Evolutionary conservation across 164 flowering plant species (phyloP).

Genomic region (Magnolia officinalis): DNA sequence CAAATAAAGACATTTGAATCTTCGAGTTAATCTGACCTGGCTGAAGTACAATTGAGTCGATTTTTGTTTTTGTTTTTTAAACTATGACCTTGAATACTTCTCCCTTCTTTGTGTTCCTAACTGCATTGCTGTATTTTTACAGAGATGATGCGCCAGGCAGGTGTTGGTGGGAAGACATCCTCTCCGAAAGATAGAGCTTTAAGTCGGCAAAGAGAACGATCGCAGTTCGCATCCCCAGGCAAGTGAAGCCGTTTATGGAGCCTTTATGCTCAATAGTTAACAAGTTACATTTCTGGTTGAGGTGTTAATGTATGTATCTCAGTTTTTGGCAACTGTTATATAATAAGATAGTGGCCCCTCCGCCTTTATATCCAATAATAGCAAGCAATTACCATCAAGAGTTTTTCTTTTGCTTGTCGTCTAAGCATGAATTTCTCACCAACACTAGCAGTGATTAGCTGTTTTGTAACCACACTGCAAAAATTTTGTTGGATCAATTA

Average conservation of each 20-base stretch:
- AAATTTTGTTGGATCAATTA: too few species aligned
- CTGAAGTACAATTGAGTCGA: too few species aligned
- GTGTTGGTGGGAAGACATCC: conserved; percentile 38
- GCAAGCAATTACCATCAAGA: neutral
- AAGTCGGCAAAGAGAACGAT: conserved; percentile 32
- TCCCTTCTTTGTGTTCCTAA: neutral
- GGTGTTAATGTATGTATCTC: conserved; percentile 5
- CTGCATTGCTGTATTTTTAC: neutral
- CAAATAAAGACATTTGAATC: too few species aligned
- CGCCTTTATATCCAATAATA: neutral
- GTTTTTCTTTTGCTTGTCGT: neutral
- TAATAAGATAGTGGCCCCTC: neutral
- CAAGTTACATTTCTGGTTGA: neutral
- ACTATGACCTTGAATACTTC: too few species aligned
- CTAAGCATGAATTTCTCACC: neutral
- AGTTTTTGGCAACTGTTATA: neutral
- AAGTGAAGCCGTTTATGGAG: conserved; percentile 26
- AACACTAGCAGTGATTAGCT: too few species aligned
- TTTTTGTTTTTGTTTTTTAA: too few species aligned
- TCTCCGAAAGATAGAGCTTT: conserved; percentile 46
- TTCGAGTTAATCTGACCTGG: too few species aligned
- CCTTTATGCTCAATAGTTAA: neutral
- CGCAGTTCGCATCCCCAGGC: conserved; percentile 42
- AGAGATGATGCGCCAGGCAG: conserved; percentile 43
- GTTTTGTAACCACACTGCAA: too few species aligned